Conservation (phyloP, 305 asterid genomes). For the Fraxinus baroniana region DNA sequence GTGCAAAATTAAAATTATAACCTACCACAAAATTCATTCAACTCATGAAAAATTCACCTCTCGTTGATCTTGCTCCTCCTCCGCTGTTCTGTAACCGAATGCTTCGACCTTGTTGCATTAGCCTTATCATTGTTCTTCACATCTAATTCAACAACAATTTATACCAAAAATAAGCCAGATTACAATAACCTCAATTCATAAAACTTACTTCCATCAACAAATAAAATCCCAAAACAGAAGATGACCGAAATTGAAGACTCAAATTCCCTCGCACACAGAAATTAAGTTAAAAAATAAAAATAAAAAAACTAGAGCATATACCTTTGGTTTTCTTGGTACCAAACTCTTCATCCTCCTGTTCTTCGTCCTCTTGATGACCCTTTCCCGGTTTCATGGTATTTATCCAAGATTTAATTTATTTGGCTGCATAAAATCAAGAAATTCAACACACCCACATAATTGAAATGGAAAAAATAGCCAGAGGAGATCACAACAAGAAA, state of each 20-base stretch:
- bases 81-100: slow-evolving; percentile 93
- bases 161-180: slow-evolving; percentile 13
- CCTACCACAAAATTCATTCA: background rate
- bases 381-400: slow-evolving; percentile 41
- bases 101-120: slow-evolving; percentile 77
- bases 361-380: slow-evolving; percentile 56
- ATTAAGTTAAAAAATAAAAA: background rate
- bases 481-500: slow-evolving; percentile 12
- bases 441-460: slow-evolving; percentile 30
- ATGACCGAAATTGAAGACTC: background rate
- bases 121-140: slow-evolving; percentile 83
- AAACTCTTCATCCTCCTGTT: slow-evolving; percentile 66
- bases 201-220: background rate
- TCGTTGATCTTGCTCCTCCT: slow-evolving; percentile 95
- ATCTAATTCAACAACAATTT: slow-evolving; percentile 50
- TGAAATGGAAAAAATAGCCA: slow-evolving; percentile 9
- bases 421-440: slow-evolving; percentile 8
- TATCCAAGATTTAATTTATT: background rate
- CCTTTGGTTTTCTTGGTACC: slow-evolving; percentile 59
- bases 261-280: background rate
- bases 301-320: slow-evolving; percentile 12
- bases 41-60: slow-evolving; percentile 45
- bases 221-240: background rate
- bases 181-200: slow-evolving; percentile 6
- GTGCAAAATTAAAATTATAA: background rate